Base-by-base conservation (phyloP, 2,329 filamentous ascomycete genomes). In the Penicillium sp. region DNA sequence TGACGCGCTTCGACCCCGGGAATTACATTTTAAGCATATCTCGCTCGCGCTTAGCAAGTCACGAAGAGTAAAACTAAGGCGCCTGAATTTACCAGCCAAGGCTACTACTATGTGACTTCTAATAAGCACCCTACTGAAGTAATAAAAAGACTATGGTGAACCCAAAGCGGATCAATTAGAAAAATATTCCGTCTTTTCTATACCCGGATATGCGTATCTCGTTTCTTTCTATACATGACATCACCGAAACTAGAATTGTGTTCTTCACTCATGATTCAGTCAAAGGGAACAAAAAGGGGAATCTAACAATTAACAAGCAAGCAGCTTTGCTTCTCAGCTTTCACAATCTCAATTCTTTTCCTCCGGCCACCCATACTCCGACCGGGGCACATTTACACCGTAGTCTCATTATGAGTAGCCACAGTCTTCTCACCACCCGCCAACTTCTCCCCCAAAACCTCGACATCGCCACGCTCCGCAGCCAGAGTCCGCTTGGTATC, bases 401-500 rank as follows among this genome's bases (percentile, higher is more conserved):
- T 40, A 43, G 40, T 57, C 53, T 68, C 65, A 1, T 52, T 8
- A 38, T 68, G 64, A 7, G 57, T n/a, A 11, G 59, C 62, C 30
- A 52, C 53, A 22, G 58, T 53, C 65, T 68, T 67, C 43, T 55
- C 60, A 13, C 59, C 55, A 16, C 45, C 28, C 14, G 55, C 52
- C 42, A 68, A 57, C 67, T 71, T 73, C 57, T 72, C 70, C 52
- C 71, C 71, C 37, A 68, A 43, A n/a, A 67, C 62, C 26, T 72
- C 73, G 16, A 67, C 60, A n/a, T 70, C 67, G 19, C 70, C 72
- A 46, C 68, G 51, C 63, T 78, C 75, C 4, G 75, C 63, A 52
- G 66, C 60, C 0, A 65, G 68, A 22, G 70, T 73, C 38, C 69
- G 71, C 55, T 66, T 65, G 58, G 69, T 73, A 45, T 72, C 63